Base-by-base conservation (phyloP, 116 monocot genomes). In the Papilionanthe hybrid region DNA sequence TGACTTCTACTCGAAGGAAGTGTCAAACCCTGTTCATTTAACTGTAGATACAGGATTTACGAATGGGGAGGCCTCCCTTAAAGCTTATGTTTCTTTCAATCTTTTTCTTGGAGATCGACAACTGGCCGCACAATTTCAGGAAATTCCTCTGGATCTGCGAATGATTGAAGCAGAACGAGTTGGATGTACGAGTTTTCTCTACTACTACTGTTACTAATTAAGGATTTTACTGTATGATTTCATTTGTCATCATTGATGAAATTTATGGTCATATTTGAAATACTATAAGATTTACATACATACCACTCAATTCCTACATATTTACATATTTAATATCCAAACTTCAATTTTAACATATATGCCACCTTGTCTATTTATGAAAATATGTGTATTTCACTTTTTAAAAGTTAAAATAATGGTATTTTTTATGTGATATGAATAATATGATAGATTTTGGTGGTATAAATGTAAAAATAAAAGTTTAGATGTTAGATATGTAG, bases 121-220 rank as follows among this genome's bases (percentile, higher is more conserved):
- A 75, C 87, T 98, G 81, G 98, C 94, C 29, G 90, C 93, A 18
- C 91, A 94, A 71, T 98, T 98, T 81, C 87, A 93, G 78, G 98
- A 98, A 82, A 91, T 98, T 80, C 98, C 94, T 78, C 78, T 98
- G 55, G 98, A 98, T 80, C 79, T 93, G 28, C 85, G 80, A 71
- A 94, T 98, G 90, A 67, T 85, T 73, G 98, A 98, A 86, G 98
- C 98, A 11, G 94, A 91, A 85, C 82, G 88, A 79, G 86, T 94
- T 81, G 98, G 98, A 82, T 91, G 98, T 98, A 89, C 69, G 92
- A 32, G 10, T 32, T 56, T 4, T 79, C 22, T 29, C 32, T 29
- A 11, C 49, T 30, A 7, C 23, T 72, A 72, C n/a, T 17, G 37
- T 20, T 73, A 44, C 0, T 45, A 45, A 42, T 73, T 2, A 12